Evolutionary conservation across 2,329 filamentous ascomycete species (phyloP).

Genomic region (Penicillium oxalicum): DNA sequence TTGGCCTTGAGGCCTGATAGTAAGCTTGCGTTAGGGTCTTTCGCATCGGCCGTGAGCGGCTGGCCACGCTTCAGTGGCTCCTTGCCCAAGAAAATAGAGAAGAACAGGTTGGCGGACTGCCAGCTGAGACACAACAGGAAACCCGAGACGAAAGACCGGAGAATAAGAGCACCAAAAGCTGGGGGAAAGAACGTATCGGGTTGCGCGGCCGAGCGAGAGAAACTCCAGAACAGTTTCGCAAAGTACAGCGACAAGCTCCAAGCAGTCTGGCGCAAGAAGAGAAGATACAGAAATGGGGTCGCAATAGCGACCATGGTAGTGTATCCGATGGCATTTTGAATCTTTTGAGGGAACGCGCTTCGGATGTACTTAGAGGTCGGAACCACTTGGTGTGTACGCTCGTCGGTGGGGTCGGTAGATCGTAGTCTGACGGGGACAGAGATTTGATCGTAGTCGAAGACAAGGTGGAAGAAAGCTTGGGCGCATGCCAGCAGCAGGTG

Average conservation of each 20-base stretch:
- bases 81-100: constrained; percentile 72
- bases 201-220: constrained; percentile 63
- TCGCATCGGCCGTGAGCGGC: constrained; percentile 76
- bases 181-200: constrained; percentile 53
- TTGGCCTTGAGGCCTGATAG: constrained; percentile 77
- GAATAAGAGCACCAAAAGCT: constrained; percentile 50
- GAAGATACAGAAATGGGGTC: constrained; percentile 55
- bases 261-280: constrained; percentile 55
- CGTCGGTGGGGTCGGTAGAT: constrained; percentile 26
- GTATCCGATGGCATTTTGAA: constrained; percentile 30
- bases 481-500: constrained; percentile 61
- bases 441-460: constrained; percentile 66
- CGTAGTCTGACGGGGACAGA: constrained; percentile 43
- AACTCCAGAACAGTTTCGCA: constrained; percentile 66
- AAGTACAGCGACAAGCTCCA: constrained; percentile 68
- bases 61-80: constrained; percentile 78
- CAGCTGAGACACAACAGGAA: constrained; percentile 65
- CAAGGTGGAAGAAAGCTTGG: constrained; percentile 67
- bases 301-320: constrained; percentile 40
- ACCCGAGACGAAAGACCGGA: constrained; percentile 56
- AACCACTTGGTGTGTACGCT: constrained; percentile 33
- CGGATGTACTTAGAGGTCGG: constrained; percentile 38
- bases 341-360: constrained; percentile 23
- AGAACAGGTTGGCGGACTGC: constrained; percentile 69
- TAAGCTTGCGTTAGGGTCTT: constrained; percentile 85